A percentile compares a stretch with the other conserved stretches of the same genome.
Conservation (phyloP, 2,329 filamentous ascomycete genomes). For the Clarireedia homoeocarpa region DNA sequence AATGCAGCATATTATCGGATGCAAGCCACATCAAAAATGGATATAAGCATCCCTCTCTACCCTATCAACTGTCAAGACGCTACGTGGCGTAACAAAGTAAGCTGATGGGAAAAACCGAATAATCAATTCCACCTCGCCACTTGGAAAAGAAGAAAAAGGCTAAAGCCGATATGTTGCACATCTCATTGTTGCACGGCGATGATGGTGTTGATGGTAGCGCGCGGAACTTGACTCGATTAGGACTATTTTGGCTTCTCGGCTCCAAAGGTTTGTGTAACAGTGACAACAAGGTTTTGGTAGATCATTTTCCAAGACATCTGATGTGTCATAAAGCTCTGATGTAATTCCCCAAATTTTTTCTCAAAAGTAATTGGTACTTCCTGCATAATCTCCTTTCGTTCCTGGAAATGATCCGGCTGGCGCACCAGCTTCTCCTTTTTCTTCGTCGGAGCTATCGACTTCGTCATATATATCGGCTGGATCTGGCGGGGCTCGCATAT, state of each 20-base stretch:
- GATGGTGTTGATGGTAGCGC: background rate
- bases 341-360: background rate
- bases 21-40: background rate
- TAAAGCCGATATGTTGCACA: slow-evolving; percentile 3
- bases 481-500: slow-evolving; percentile 48
- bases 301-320: background rate
- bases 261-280: background rate
- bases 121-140: slow-evolving; percentile 2
- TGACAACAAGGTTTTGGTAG: background rate
- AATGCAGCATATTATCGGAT: background rate
- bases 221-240: background rate
- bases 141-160: background rate
- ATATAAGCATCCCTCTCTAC: background rate
- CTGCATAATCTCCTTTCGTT: slow-evolving; percentile 34
- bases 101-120: background rate
- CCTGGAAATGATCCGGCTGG: slow-evolving; percentile 46
- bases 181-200: slow-evolving; percentile 8
- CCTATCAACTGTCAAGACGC: too few species aligned
- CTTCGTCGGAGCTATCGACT: slow-evolving; percentile 37
- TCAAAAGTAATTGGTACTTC: slow-evolving; percentile 25
- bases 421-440: slow-evolving; percentile 4
- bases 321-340: background rate
- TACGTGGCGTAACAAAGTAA: slow-evolving; percentile 5
- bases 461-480: slow-evolving; percentile 35
- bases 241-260: background rate